A percentile compares a stretch with the other conserved stretches of the same genome.
Evolutionary conservation across 1,139 yeast species (phyloP).

Genomic region (Pichia sp.): DNA sequence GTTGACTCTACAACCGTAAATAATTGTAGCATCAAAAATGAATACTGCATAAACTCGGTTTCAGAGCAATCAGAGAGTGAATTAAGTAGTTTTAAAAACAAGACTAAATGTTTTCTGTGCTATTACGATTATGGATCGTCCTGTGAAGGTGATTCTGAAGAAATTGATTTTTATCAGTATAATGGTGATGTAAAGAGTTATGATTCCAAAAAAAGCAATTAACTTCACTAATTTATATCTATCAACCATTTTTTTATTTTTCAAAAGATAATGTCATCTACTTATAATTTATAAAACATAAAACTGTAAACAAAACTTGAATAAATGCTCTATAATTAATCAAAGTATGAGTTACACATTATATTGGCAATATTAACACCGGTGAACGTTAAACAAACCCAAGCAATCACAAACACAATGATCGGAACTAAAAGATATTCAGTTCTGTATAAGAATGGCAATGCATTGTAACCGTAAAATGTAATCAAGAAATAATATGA

Average conservation of each 20-base stretch:
- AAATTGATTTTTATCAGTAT: background rate
- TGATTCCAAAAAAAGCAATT: background rate
- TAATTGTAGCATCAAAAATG: background rate
- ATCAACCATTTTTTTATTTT: background rate
- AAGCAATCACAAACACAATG: constrained; percentile 49
- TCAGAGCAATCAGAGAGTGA: too few species aligned
- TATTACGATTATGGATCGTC: background rate
- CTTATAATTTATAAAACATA: background rate
- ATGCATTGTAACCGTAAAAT: constrained; percentile 79
- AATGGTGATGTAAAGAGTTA: background rate
- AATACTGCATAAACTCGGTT: background rate
- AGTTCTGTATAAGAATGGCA: constrained; percentile 68
- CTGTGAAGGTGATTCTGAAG: background rate
- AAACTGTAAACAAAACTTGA: background rate
- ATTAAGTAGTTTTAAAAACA: too few species aligned
- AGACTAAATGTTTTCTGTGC: background rate
- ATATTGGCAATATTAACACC: constrained; percentile 67
- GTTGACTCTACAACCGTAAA: background rate
- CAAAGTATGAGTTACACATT: constrained; percentile 64
- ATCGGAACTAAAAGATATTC: constrained; percentile 51
- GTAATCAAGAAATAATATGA: constrained; percentile 74
- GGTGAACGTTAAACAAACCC: constrained; percentile 50
- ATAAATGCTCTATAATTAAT: constrained; percentile 21
- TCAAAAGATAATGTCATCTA: background rate
- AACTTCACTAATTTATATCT: background rate